These are phyloP conservation scores for Alternaria burnsii DNA, from an alignment of 2,329 filamentous ascomycete species.

Conservation along the genomic window DNA sequence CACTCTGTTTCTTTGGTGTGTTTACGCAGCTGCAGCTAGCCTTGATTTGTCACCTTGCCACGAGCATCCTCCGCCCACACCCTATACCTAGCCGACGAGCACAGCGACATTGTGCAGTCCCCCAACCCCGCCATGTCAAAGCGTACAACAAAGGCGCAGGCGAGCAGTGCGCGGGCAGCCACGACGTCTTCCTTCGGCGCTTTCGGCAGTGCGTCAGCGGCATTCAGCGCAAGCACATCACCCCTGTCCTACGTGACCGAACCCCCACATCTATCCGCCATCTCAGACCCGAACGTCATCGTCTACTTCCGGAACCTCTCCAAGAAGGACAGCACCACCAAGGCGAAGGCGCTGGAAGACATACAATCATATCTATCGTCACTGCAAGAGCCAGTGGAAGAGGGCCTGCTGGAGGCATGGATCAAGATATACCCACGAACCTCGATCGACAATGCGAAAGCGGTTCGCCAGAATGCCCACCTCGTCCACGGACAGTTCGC, in stretches of 20 bases:
- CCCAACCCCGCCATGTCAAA: constrained; percentile 61
- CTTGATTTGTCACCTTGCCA: neutral
- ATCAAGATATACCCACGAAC: constrained; percentile 85
- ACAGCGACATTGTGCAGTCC: neutral
- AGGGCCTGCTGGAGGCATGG: constrained; percentile 88
- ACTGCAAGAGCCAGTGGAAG: constrained; percentile 72
- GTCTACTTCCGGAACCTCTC: constrained; percentile 92
- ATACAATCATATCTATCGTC: constrained; percentile 71
- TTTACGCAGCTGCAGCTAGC: neutral
- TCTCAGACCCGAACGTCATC: constrained; percentile 82
- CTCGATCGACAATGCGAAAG: constrained; percentile 87
- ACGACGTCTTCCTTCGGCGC: constrained; percentile 52
- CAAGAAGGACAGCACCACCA: constrained; percentile 94
- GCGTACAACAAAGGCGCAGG: constrained; percentile 67
- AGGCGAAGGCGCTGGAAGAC: constrained; percentile 89
- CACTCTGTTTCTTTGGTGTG: constrained; percentile 7
- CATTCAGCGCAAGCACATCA: constrained; percentile 62
- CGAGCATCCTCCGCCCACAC: neutral
- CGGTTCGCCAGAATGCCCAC: constrained; percentile 88
- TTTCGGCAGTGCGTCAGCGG: constrained; percentile 52
- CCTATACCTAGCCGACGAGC: neutral
- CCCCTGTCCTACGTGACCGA: constrained; percentile 86
- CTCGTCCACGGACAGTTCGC: constrained; percentile 72
- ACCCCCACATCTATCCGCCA: constrained; percentile 78
- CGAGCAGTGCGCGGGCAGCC: constrained; percentile 69